Evolutionary conservation across 2,329 filamentous ascomycete species (phyloP), one percentile per base, ranked within the genome.

Genomic region (Polytolypa hystricis): DNA sequence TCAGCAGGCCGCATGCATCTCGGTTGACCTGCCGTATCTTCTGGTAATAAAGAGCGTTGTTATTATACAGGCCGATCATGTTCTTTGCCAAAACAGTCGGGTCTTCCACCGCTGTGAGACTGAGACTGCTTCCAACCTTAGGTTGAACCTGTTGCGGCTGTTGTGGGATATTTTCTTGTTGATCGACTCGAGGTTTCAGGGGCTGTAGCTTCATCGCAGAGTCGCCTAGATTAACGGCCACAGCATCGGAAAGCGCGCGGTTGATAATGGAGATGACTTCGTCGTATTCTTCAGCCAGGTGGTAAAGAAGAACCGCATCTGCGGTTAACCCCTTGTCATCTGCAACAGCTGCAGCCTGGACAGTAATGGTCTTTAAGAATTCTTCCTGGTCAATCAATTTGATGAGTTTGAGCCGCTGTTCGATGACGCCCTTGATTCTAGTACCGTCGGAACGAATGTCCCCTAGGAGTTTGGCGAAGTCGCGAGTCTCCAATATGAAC

Each of bases 271-370:
- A 69, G 29, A 95, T 77, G n/a, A 96, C 93, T 37, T 79, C 86
- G 57, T 98, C 86, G 56, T 93, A 96, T 57, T 98, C 87, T 52
- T 85, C 84, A 0, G 91, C 89, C 29, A 98, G 70, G 58, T 98
- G 89, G 58, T 93, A 96, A 35, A 98, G 70, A 34, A 98, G 71
- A 10, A 96, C 89, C 2, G 93, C 87, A 60, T 98, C 91, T 1
- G 89, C 93, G 2, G 81, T 86, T 33, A 93, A 77, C 26, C 91
- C 89, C 50, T 89, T 93, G 57, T 96, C 89, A 49, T 98, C 89
- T 4, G 91, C 91, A 52, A 87, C 84, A 45, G 81, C 80, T 27
- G 91, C 91, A 6, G 91, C 91, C 58, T 94, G 85, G 29, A 91
- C 70, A 1, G 89, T 96, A 50, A 98, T 89, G n/a, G 81, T 81